These are phyloP conservation scores for Colletotrichum simmondsii DNA, from an alignment of 2,329 filamentous ascomycete genomes.

Conservation along the genomic window DNA sequence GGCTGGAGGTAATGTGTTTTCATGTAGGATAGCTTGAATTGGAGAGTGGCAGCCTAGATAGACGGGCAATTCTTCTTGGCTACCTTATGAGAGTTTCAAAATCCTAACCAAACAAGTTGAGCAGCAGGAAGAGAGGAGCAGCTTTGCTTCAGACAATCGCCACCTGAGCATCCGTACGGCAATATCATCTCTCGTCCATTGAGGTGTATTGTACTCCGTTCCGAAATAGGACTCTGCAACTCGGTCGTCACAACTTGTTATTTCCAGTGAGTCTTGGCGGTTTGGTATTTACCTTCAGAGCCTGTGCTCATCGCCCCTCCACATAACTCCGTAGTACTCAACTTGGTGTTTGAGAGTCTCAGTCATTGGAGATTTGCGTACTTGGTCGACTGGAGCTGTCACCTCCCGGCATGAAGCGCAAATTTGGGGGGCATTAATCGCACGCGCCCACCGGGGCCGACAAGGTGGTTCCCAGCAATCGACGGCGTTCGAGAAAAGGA, in stretches of 20 bases:
- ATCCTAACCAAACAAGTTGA: too few species aligned
- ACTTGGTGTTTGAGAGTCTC: neutral
- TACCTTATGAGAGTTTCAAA: conserved; percentile 2
- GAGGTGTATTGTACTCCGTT: neutral
- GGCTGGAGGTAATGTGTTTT: neutral
- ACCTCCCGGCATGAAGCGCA: neutral
- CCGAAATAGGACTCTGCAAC: neutral
- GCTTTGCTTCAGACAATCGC: neutral
- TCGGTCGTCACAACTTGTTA: neutral
- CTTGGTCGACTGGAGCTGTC: neutral
- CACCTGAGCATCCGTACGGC: neutral
- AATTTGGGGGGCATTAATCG: conserved; percentile 10
- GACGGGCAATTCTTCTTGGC: neutral
- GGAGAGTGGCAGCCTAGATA: neutral
- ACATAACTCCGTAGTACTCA: too few species aligned
- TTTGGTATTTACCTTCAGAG: neutral
- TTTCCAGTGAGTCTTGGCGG: neutral
- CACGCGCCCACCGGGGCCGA: neutral
- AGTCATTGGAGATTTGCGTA: neutral
- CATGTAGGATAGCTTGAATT: neutral
- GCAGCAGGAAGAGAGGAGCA: too few species aligned
- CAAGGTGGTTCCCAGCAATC: conserved; percentile 19
- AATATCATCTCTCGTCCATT: neutral
- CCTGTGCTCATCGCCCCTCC: neutral
- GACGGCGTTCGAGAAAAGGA: conserved; percentile 11